Evolutionary conservation across 768 basidiomycete genomes (phyloP).

Genomic region (Flagelloscypha sp.): DNA sequence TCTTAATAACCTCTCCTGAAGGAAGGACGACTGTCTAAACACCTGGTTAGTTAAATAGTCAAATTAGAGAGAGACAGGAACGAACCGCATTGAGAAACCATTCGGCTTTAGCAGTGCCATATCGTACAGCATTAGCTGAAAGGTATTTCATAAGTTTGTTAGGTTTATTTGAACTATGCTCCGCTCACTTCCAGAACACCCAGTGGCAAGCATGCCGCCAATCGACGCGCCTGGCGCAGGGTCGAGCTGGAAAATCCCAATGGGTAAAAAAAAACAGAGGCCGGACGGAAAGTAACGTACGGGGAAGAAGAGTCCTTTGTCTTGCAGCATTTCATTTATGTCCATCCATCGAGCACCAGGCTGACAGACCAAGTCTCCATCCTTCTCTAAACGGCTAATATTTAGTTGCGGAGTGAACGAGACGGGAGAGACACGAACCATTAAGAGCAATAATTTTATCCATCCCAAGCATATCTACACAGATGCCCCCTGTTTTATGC

Average conservation of each 20-base stretch:
- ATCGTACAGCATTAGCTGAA: constrained; percentile 72
- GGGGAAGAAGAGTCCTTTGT: constrained; percentile 76
- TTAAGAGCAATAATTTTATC: constrained; percentile 54
- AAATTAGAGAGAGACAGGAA: constrained; percentile 9
- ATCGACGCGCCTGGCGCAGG: constrained; percentile 75
- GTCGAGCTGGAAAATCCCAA: constrained; percentile 40
- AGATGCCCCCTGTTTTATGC: constrained; percentile 49
- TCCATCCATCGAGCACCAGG: constrained; percentile 74
- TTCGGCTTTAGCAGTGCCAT: constrained; percentile 82
- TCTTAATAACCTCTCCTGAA: constrained; percentile 81
- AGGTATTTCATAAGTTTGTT: background rate
- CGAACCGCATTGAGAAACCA: constrained; percentile 79
- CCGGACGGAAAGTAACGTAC: constrained; percentile 29
- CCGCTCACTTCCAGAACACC: constrained; percentile 72
- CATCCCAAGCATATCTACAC: constrained; percentile 61
- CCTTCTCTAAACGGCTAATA: constrained; percentile 41
- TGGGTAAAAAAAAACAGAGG: background rate
- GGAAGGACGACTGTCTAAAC: constrained; percentile 77
- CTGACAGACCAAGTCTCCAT: constrained; percentile 72
- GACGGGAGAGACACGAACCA: constrained; percentile 27
- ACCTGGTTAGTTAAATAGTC: constrained; percentile 13
- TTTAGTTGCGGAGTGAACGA: constrained; percentile 1
- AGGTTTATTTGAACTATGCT: background rate
- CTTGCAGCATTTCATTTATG: constrained; percentile 60
- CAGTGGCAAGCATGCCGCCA: constrained; percentile 84